Evolutionary conservation across 805 yeast species (phyloP), one percentile per base, ranked within the genome.

Genomic region (Pichia rugopelliculosa): DNA sequence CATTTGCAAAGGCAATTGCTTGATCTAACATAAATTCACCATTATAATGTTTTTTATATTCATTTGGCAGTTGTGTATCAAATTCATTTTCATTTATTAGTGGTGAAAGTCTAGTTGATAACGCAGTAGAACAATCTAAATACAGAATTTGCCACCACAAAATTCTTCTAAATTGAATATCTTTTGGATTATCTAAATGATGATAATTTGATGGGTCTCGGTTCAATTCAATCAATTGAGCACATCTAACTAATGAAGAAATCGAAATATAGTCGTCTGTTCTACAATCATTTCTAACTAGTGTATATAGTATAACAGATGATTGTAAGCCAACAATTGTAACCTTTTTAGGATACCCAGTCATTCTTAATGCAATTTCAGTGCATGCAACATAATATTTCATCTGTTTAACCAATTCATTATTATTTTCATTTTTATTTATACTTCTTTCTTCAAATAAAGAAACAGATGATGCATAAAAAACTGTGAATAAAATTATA

Each of bases 121-220:
- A 72, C 36, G 82, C 72, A 9, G 80, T 75, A 50, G 76, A 67
- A 4, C 77, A 72, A 58, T 80, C 86, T 50, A 80, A 62, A 30
- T 78, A 77, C 51, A 77, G 77, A 7, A 80, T 75, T 24, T 77
- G 79, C 84, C 84, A 80, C 84, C 84, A 80, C 13, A 80, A 56
- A 42, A 77, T 56, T 54, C 85, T 66, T 58, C 80, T 66, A 42
- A 71, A 64, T 47, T 76, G 78, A 4, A 79, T 70, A 20, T 71
- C 68, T 45, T 69, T 71, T 58, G 69, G 63, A 50, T 77, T 74
- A 1, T 69, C 64, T 36, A 77, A 68, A 39, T 73, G 68, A 48
- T 79, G 74, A 42, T 74, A 70, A 0, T 69, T 62, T 12, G 72
- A 65, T 3, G 85, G 84, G 53, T 80, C 85, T 57, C 79, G 72